phyloP scores from a whole-genome alignment of 2,329 filamentous ascomycete species.

The Ilyonectria mors-panacis region DNA sequence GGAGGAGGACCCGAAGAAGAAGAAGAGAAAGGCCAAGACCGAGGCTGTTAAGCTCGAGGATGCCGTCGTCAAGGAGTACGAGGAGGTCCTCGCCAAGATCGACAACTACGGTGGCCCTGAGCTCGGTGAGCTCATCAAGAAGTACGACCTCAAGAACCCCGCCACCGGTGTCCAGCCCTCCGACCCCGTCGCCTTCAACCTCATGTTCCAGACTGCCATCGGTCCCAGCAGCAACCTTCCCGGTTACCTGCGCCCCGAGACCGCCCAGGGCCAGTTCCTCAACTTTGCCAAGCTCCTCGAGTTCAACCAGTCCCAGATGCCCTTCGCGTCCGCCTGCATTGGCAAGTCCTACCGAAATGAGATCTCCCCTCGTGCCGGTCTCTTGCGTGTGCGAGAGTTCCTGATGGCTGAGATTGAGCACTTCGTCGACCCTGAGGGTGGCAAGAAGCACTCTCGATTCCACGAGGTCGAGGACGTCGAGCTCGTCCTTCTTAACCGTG shows the following conservation, averaged over 20 bases:
- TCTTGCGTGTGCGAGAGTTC: slow-evolving; percentile 96
- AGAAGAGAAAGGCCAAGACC: slow-evolving; percentile 91
- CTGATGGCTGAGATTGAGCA: slow-evolving; percentile 99
- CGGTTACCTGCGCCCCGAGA: slow-evolving; percentile 92
- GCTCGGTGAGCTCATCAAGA: slow-evolving; percentile 89
- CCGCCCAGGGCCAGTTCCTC: slow-evolving; percentile 97
- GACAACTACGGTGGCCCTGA: slow-evolving; percentile 94
- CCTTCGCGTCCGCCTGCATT: slow-evolving; percentile 96
- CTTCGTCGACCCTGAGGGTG: slow-evolving; percentile 93
- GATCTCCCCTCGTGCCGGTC: slow-evolving; percentile 92
- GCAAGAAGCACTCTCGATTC: slow-evolving; percentile 95
- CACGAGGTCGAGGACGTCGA: slow-evolving; percentile 86
- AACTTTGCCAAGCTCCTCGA: slow-evolving; percentile 97
- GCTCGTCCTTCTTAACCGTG: slow-evolving; percentile 85
- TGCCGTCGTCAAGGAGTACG: slow-evolving; percentile 88
- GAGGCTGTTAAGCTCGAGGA: slow-evolving; percentile 91
- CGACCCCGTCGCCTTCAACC: slow-evolving; percentile 92
- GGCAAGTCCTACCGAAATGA: slow-evolving; percentile 99
- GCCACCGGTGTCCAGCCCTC: slow-evolving; percentile 82
- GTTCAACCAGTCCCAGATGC: slow-evolving; percentile 95
- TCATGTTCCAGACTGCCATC: slow-evolving; percentile 98
- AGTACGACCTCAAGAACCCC: slow-evolving; percentile 93
- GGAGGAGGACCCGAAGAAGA: slow-evolving; percentile 78
- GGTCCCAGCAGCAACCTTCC: slow-evolving; percentile 90
- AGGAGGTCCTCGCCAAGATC: slow-evolving; percentile 91